Conservation (phyloP, 495 filamentous ascomycete species). For the Mytilinidion resinicola region DNA sequence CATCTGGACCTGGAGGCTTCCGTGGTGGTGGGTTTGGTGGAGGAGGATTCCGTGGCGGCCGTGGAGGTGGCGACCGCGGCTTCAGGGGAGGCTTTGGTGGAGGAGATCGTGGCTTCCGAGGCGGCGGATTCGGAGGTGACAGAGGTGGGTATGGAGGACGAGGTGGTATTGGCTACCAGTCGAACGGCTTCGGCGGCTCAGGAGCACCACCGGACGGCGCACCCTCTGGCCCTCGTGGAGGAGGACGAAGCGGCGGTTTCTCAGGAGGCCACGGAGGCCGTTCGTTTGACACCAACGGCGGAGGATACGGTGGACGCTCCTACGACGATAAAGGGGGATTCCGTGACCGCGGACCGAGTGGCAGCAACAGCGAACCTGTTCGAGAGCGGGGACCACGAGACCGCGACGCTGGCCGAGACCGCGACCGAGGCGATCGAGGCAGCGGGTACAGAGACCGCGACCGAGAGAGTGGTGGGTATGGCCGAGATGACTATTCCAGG, state of each 20-base stretch:
- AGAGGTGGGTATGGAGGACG: slow-evolving; percentile 23
- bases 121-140: slow-evolving; percentile 20
- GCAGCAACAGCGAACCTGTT: slow-evolving; percentile 65
- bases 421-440: slow-evolving; percentile 24
- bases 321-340: slow-evolving; percentile 58
- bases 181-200: slow-evolving; percentile 36
- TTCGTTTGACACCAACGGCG: slow-evolving; percentile 38
- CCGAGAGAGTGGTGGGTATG: slow-evolving; percentile 49
- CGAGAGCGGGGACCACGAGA: slow-evolving; percentile 49
- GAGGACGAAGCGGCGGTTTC: slow-evolving; percentile 26
- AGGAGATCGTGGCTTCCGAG: slow-evolving; percentile 31
- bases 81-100: slow-evolving; percentile 26
- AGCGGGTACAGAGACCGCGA: slow-evolving; percentile 43
- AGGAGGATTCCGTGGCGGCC: slow-evolving; percentile 55
- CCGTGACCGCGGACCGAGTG: slow-evolving; percentile 48
- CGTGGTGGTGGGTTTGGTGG: slow-evolving; percentile 32
- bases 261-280: slow-evolving; percentile 47
- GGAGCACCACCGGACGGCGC: slow-evolving; percentile 62
- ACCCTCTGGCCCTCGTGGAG: slow-evolving; percentile 70
- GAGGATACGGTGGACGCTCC: slow-evolving; percentile 32
- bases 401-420: slow-evolving; percentile 40
- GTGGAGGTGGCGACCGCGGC: slow-evolving; percentile 44
- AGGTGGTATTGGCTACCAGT: slow-evolving; percentile 38
- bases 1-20: slow-evolving; percentile 53
- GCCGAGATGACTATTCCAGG: slow-evolving; percentile 50